Evolutionary conservation across 176 grass and related monocot species (phyloP).

Genomic region (Aegilops tauschii): DNA sequence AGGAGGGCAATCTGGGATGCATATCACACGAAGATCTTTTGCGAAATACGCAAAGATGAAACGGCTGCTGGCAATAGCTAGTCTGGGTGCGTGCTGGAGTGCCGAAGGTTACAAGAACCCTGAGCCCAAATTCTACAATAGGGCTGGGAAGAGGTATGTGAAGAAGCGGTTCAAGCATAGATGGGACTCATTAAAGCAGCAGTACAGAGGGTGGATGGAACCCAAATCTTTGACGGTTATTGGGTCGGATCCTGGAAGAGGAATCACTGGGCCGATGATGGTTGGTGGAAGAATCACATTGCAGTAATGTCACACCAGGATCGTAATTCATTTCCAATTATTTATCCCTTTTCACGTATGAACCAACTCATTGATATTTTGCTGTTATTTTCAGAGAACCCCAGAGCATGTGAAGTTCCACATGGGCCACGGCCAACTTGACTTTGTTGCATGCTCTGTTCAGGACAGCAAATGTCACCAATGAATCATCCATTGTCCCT

Average conservation of each 20-base stretch:
- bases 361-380: too few relatives aligned
- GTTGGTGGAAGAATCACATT: background rate
- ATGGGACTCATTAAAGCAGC: too few relatives aligned
- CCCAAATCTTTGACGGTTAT: background rate
- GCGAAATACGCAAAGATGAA: background rate
- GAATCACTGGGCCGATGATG: background rate
- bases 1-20: background rate
- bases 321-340: background rate
- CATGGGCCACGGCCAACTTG: background rate
- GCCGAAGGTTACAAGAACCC: background rate
- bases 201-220: background rate
- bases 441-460: too few relatives aligned
- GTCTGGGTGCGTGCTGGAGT: background rate
- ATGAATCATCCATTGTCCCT: too few relatives aligned
- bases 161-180: too few relatives aligned
- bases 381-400: background rate
- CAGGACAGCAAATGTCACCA: too few relatives aligned
- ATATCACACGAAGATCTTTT: background rate
- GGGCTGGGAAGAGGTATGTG: background rate
- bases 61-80: background rate
- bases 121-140: background rate
- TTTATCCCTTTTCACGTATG: background rate
- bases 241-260: background rate
- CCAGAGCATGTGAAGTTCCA: background rate
- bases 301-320: background rate